Evolutionary conservation across 2,329 filamentous ascomycete genomes (phyloP), one percentile per base, ranked within the genome.

Genomic region (Penicillium sp.): DNA sequence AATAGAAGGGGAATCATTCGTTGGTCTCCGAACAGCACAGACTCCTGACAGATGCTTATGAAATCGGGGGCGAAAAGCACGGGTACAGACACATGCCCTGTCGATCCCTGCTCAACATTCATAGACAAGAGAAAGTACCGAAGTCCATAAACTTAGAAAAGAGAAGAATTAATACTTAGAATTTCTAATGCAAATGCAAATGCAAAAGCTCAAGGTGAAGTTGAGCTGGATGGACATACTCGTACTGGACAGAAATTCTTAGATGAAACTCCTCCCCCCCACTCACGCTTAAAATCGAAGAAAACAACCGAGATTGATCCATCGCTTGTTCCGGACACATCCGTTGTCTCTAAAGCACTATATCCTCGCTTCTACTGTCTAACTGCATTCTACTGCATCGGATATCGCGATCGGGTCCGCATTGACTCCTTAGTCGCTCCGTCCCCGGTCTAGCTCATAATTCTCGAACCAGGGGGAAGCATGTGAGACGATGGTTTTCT

Each of bases 31-130:
- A 13, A 13, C 47, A 44, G 56, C 58, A 59, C 53, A 47, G 60
- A 53, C 56, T 27, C 4, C 46, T 56, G 59, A 48, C 47, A 55
- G 55, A 50, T 61, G 51, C 52, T 55, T 44, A 56, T 31, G 41
- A 24, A 48, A 35, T 29, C 29, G 31, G 24, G 22, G 19, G 37
- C 14, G 19, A 9, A n/a, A n/a, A 33, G 35, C 11, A 44, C 31
- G 39, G 31, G 19, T 50, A 52, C 41, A 22, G 53, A 43, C 22
- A 37, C 41, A 58, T 51, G 54, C 57, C 59, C 59, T 57, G 59
- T 53, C 59, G 57, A 61, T 61, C 53, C 48, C 48, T 58, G 45
- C 45, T 26, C 13, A 47, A 26, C 22, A 46, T 26, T 37, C 14
- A n/a, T n/a, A 37, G 16, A 37, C 5, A 37, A 16, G n/a, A 19